Base-by-base conservation (phyloP, 768 basidiomycete species). In the Mycena chlorophos region DNA sequence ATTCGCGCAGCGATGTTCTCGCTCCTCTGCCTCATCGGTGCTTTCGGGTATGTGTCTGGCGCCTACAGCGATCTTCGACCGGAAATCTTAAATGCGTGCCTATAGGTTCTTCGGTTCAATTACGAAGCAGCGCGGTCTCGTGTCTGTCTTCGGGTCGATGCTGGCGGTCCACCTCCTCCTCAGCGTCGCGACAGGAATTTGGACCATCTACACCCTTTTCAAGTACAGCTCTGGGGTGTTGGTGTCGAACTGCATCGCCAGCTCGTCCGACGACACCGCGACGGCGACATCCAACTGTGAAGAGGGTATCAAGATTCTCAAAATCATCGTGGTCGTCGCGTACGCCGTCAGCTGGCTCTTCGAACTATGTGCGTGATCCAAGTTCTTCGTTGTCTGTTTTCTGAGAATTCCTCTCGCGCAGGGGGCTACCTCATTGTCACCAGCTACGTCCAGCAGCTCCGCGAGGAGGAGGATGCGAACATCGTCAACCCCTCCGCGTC, bases 311-410 rank as follows among this genome's bases (percentile, higher is more conserved):
- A 71, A 71, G 17, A 58, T 79, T 38, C 65, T 74, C 62, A 78
- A 80, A 55, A 73, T 71, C 40, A 51, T 80, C 14, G 63, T 75
- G 49, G 69, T 84, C 37, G 75, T 69, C 22, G 55, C 79, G 49
- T 81, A 80, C 61, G 68, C 79, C 37, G 23, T 83, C 19, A 73
- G 77, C 52, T 84, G 83, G 82, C 63, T 83, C 47, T 57, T 84
- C 52, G 73, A 80, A 60, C 73, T 85, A 40, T 84, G 84, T 85
- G 57, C 50, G 82, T 78, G 10, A 4, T 25, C 38, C 38, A 37
- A 19, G 47, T 30, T 50, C 42, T 25, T 42, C 25, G 27, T 29
- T 31, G 27, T 38, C 40, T 28, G 34, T 57, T 22, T 54, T 49
- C 16, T 53, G 28, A 37, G 37, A 57, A 53, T 58, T 20, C 40